Evolutionary conservation across 345 rosid species (phyloP).

Genomic region (Kernera saxatilis): DNA sequence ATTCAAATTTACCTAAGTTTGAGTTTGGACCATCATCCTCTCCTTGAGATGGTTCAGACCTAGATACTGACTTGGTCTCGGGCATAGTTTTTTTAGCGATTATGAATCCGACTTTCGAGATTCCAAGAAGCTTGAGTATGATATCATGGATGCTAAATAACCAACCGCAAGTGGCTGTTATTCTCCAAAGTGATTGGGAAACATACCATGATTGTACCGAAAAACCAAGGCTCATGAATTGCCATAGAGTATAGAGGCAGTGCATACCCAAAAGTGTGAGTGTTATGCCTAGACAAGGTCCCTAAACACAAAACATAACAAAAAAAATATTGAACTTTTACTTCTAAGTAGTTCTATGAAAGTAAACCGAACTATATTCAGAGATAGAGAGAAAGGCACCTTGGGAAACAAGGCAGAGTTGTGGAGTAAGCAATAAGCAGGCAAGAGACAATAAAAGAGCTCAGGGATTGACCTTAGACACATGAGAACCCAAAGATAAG

Average conservation of each 20-base stretch:
- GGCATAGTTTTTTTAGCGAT: conserved; percentile 41
- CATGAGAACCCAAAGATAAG: conserved; percentile 14
- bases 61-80: background rate
- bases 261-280: background rate
- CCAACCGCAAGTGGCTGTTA: conserved; percentile 27
- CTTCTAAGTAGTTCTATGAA: background rate
- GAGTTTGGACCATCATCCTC: background rate
- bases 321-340: background rate
- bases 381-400: conserved; percentile 21
- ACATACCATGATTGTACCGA: background rate
- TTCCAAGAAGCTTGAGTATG: conserved; percentile 35
- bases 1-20: conserved; percentile 25
- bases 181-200: background rate
- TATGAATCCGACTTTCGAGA: conserved; percentile 43
- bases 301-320: background rate
- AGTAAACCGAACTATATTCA: background rate
- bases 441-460: conserved; percentile 41
- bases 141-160: conserved; percentile 36
- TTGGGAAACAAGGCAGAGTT: conserved; percentile 51
- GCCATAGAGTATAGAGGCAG: conserved; percentile 2
- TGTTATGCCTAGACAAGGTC: background rate
- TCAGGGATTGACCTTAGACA: conserved; percentile 49
- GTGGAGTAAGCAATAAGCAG: conserved; percentile 55
- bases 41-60: background rate
- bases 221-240: background rate